A percentile compares a stretch with the other conserved stretches of the same genome.
phyloP scores from a whole-genome alignment of 345 rosid species.

The Murraya koenigii region DNA sequence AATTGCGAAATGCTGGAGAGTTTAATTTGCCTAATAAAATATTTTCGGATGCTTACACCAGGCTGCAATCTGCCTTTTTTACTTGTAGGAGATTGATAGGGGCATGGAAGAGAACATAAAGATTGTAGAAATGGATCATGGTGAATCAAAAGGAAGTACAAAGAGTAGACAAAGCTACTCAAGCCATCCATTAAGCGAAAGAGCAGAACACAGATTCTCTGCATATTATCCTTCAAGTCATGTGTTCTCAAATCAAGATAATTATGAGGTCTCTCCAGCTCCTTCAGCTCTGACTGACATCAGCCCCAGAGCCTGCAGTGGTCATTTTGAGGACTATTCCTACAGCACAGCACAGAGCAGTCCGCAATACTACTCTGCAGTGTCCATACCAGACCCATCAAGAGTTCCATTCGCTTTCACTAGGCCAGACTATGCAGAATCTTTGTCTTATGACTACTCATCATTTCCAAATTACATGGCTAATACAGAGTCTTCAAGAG shows the following conservation, averaged over 20 bases:
- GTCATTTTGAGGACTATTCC: slow-evolving; percentile 72
- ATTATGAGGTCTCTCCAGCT: slow-evolving; percentile 45
- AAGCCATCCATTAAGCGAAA: slow-evolving; percentile 27
- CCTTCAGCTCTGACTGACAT: slow-evolving; percentile 67
- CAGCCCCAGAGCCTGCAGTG: slow-evolving; percentile 71
- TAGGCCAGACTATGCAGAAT: slow-evolving; percentile 38
- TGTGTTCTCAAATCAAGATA: slow-evolving; percentile 31
- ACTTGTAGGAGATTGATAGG: slow-evolving; percentile 46
- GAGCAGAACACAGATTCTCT: slow-evolving; percentile 36
- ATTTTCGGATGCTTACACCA: neutral
- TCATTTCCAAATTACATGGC: slow-evolving; percentile 84
- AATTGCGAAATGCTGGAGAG: neutral
- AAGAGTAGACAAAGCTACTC: slow-evolving; percentile 50
- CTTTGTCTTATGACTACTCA: slow-evolving; percentile 40
- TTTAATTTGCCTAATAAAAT: too few species aligned
- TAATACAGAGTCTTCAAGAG: slow-evolving; percentile 74
- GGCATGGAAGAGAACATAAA: slow-evolving; percentile 69
- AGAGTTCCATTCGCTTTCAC: slow-evolving; percentile 35
- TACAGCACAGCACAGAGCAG: slow-evolving; percentile 63
- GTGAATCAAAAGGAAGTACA: slow-evolving; percentile 32
- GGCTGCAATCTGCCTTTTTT: neutral
- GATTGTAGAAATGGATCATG: slow-evolving; percentile 80
- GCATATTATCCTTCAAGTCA: slow-evolving; percentile 21
- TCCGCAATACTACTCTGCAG: slow-evolving; percentile 59
- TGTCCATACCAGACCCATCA: slow-evolving; percentile 61